These are phyloP conservation scores for Metschnikowia koreensis DNA, from an alignment of 805 yeast species.

Conservation along the genomic window DNA sequence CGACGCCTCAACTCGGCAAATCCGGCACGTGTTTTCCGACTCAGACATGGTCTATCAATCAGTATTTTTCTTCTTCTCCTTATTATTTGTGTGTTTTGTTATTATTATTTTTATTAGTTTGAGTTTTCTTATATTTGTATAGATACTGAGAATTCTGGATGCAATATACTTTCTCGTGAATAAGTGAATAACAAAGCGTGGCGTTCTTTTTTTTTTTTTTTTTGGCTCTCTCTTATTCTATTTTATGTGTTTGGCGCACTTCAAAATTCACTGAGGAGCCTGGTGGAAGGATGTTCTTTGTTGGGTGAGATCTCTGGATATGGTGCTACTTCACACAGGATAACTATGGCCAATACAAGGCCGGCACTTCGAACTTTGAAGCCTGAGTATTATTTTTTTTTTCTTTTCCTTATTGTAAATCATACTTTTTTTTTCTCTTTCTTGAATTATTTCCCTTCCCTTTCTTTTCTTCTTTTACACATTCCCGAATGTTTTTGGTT, in stretches of 20 bases:
- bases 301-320: not conserved
- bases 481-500: too few species aligned
- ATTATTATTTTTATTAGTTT: not conserved
- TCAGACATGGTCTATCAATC: slow-evolving; percentile 7
- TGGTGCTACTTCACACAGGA: not conserved
- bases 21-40: slow-evolving; percentile 70
- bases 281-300: not conserved
- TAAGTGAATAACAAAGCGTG: too few species aligned
- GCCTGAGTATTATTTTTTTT: too few species aligned
- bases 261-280: too few species aligned
- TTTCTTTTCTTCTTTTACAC: too few species aligned
- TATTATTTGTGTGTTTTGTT: not conserved
- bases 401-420: too few species aligned
- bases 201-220: not conserved
- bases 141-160: too few species aligned
- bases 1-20: slow-evolving; percentile 91
- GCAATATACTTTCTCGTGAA: too few species aligned
- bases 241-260: not conserved
- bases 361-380: too few species aligned
- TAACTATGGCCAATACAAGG: not conserved
- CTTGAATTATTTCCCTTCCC: too few species aligned
- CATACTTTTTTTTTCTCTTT: too few species aligned
- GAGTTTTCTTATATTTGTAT: too few species aligned
- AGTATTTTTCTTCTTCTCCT: not conserved
- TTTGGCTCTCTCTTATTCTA: not conserved